Percentiles rank a stretch among this genome's conserved stretches.
Evolutionary conservation across 176 grass and related monocot genomes (phyloP).

Genomic region (Pontederia crassipes): DNA sequence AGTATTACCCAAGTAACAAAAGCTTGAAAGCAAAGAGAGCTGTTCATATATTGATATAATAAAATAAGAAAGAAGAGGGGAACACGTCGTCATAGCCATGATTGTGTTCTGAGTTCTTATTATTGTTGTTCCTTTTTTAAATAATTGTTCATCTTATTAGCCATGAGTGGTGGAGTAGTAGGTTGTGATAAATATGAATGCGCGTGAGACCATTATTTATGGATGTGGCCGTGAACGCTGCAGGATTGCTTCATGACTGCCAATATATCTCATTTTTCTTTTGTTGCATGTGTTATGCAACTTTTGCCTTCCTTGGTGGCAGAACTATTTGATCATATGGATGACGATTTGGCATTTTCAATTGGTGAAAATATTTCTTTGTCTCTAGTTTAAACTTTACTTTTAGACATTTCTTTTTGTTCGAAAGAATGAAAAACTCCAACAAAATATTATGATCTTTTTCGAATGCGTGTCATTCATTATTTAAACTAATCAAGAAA

Average conservation of each 20-base stretch:
- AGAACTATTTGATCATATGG: no score
- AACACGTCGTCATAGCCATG: slow-evolving; percentile 5
- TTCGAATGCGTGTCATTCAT: no score
- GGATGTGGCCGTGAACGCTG: no score
- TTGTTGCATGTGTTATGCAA: no score
- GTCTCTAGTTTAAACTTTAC: no score
- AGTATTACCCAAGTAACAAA: slow-evolving; percentile 2
- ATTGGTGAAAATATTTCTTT: no score
- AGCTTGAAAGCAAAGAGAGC: slow-evolving; percentile 11
- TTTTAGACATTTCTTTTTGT: no score
- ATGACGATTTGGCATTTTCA: no score
- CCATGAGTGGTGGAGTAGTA: slow-evolving; percentile 1
- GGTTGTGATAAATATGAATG: background rate
- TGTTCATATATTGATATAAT: background rate
- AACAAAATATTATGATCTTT: no score
- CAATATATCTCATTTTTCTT: background rate
- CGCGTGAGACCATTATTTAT: background rate
- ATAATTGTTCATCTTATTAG: background rate
- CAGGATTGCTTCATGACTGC: background rate
- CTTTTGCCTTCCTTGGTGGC: no score
- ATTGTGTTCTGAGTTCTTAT: background rate
- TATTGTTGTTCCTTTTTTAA: background rate
- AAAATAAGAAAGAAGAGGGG: background rate
- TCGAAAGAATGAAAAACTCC: no score
- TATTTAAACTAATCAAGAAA: no score